phyloP scores from a whole-genome alignment of 2,329 filamentous ascomycete species.

The Verruconis gallopava region DNA sequence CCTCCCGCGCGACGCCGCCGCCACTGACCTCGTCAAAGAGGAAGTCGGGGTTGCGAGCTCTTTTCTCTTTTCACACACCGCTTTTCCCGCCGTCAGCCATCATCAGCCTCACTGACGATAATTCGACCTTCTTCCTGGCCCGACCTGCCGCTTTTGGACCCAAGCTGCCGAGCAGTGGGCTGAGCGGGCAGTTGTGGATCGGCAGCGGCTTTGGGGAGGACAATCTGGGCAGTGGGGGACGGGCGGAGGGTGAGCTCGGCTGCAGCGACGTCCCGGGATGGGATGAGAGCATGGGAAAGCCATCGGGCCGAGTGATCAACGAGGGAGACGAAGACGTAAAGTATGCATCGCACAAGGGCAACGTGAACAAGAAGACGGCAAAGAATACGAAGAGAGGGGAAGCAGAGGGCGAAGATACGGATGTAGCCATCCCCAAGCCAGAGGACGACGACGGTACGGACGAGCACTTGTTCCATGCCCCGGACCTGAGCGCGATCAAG shows the following conservation, averaged over 20 bases:
- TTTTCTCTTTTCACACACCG: conserved; percentile 41
- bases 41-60: conserved; percentile 24
- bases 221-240: conserved; percentile 44
- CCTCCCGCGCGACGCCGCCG: conserved; percentile 14
- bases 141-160: conserved; percentile 90
- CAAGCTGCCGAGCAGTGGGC: conserved; percentile 55
- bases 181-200: conserved; percentile 87
- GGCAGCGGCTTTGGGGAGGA: conserved; percentile 86
- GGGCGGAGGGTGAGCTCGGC: conserved; percentile 68
- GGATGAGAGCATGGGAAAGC: conserved; percentile 47
- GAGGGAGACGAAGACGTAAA: conserved; percentile 8
- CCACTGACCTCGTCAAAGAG: conserved; percentile 14
- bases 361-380: conserved; percentile 10
- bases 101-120: conserved; percentile 94
- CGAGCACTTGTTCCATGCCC: conserved; percentile 59
- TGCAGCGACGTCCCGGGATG: conserved; percentile 92
- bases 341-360: background rate
- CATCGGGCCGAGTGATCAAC: conserved; percentile 20
- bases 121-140: conserved; percentile 91
- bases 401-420: background rate
- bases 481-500: conserved; percentile 31
- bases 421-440: conserved; percentile 3
- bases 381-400: conserved; percentile 11
- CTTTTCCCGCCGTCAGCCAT: conserved; percentile 92
- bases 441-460: conserved; percentile 63